Evolutionary conservation across 1,139 yeast genomes (phyloP), one percentile per base, ranked within the genome.

Genomic region (Groenewaldozyma sp.): DNA sequence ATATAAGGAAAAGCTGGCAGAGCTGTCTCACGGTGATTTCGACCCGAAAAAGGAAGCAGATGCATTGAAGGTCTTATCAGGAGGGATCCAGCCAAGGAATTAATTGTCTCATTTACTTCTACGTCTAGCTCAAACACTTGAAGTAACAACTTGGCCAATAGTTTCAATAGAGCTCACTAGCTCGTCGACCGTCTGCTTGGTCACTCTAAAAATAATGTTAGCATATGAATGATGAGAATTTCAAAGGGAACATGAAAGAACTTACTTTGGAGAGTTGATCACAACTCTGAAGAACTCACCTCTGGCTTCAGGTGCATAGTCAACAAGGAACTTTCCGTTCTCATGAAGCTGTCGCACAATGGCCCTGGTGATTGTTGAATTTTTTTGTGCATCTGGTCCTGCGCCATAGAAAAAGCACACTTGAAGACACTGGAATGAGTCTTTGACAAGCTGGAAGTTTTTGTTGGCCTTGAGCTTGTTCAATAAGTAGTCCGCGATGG

Each of bases 271-370:
- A 28, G 91, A 76, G 58, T 82, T 82, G 61, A 84, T 78, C 10
- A 84, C 95, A 16, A 82, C 93, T 44, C 95, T 65, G 67, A 84
- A 83, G 55, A 84, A 84, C 57, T 83, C 94, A 3, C 94, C 94
- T 34, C 69, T 61, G 1, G 67, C 64, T 28, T 75, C 73, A 2
- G 94, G 94, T n/a, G 94, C 80, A 57, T 74, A 84, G 57, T 84
- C 95, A 28, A 84, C 74, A 52, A 84, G 65, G 55, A 79, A 84
- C 51, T 74, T 71, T 6, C 87, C 87, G 29, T 67, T 59, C 32
- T 64, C 59, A 51, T 81, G 87, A 44, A 84, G 65, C 45, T 67
- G 68, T n/a, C 72, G 56, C 2, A 83, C 82, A 40, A 84, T 78
- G 48, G 52, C 62, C 37, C 91, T 64, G 1, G 94, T 83, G n/a